These are phyloP conservation scores for Hypoxylon fuscum DNA, from an alignment of 495 filamentous ascomycete genomes.

Conservation along the genomic window DNA sequence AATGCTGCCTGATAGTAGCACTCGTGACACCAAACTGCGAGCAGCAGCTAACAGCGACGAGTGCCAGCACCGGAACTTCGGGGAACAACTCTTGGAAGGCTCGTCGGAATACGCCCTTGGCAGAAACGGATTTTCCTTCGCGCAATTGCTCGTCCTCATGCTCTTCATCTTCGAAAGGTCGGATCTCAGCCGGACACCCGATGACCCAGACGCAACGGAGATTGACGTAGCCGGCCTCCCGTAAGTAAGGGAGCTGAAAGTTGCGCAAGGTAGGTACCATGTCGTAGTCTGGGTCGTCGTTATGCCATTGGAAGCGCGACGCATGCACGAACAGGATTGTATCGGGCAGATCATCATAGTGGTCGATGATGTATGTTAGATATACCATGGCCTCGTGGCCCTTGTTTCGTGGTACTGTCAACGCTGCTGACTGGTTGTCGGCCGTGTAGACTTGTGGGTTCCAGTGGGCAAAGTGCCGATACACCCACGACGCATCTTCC, in stretches of 20 bases:
- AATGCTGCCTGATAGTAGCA: constrained; percentile 58
- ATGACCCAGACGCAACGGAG: constrained; percentile 71
- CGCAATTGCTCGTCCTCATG: constrained; percentile 49
- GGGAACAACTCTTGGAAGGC: constrained; percentile 68
- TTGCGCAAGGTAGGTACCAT: constrained; percentile 57
- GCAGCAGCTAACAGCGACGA: constrained; percentile 70
- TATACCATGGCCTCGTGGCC: constrained; percentile 72
- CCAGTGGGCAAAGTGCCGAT: constrained; percentile 51
- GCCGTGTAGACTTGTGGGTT: constrained; percentile 59
- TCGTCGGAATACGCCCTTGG: constrained; percentile 52
- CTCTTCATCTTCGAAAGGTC: constrained; percentile 40
- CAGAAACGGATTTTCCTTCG: background rate
- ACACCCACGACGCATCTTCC: constrained; percentile 49
- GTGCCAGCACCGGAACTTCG: constrained; percentile 46
- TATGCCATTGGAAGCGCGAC: constrained; percentile 72
- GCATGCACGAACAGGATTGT: constrained; percentile 70
- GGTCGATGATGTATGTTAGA: constrained; percentile 69
- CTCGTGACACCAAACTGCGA: constrained; percentile 74
- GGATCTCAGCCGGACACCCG: constrained; percentile 70
- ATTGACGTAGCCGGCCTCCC: constrained; percentile 67
- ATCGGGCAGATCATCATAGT: constrained; percentile 68
- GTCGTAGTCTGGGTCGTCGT: constrained; percentile 63
- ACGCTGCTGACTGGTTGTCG: constrained; percentile 49
- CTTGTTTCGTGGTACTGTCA: constrained; percentile 63
- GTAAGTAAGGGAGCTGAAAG: constrained; percentile 65